These are phyloP conservation scores for Ganoderma leucocontextum DNA, from an alignment of 1,284 basidiomycete species.

Conservation along the genomic window DNA sequence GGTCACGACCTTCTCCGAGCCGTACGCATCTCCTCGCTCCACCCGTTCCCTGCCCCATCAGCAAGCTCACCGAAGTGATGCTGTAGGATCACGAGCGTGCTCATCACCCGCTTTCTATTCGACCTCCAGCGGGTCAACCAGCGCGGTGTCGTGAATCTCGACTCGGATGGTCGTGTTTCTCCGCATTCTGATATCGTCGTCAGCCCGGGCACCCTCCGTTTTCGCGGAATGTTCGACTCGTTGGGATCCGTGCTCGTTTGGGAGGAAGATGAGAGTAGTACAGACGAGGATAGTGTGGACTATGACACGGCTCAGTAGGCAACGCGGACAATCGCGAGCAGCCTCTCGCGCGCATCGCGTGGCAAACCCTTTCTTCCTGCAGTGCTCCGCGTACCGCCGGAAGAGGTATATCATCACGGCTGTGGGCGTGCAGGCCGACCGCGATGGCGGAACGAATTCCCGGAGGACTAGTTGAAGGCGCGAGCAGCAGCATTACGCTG, in stretches of 20 bases:
- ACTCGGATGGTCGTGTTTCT: not conserved
- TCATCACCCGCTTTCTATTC: conserved; percentile 21
- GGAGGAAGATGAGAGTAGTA: not conserved
- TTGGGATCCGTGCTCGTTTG: not conserved
- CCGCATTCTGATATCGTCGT: not conserved
- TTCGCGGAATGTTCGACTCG: conserved; percentile 2
- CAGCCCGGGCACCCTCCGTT: conserved; percentile 1
- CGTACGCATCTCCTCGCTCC: not conserved
- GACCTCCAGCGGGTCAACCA: conserved; percentile 18
- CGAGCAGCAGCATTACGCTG: too few relatives aligned
- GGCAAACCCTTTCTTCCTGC: too few relatives aligned
- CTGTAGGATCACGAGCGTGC: conserved; percentile 19
- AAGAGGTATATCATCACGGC: too few relatives aligned
- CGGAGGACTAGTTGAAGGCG: too few relatives aligned
- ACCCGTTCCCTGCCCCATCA: too few relatives aligned
- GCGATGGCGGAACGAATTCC: too few relatives aligned
- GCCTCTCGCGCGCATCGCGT: too few relatives aligned
- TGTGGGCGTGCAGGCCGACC: too few relatives aligned
- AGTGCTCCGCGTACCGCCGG: too few relatives aligned
- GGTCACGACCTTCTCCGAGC: conserved; percentile 4
- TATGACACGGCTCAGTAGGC: not conserved
- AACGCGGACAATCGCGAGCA: not conserved
- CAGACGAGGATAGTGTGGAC: not conserved
- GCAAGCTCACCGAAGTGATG: too few relatives aligned
- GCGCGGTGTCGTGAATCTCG: not conserved